Evolutionary conservation across 768 basidiomycete species (phyloP).

Genomic region (Leccinum pellstonianum): DNA sequence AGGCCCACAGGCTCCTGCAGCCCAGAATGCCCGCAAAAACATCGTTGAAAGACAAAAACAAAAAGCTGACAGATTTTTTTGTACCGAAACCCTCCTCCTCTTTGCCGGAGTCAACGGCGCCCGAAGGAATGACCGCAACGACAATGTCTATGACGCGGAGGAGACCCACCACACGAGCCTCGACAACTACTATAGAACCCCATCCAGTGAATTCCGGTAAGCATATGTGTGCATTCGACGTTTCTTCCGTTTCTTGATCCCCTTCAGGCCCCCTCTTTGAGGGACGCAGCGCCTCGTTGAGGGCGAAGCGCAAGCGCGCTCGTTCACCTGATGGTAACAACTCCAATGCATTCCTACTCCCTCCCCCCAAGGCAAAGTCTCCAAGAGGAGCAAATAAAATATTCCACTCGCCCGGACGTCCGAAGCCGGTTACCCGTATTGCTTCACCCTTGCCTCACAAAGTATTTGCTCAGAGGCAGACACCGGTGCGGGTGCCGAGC

Average conservation of each 20-base stretch:
- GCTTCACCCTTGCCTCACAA: slow-evolving; percentile 32
- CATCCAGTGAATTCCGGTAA: slow-evolving; percentile 19
- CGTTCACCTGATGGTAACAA: slow-evolving; percentile 23
- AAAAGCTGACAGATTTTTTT: slow-evolving; percentile 49
- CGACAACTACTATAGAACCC: not conserved
- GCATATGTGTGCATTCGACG: not conserved
- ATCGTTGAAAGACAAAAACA: slow-evolving; percentile 16
- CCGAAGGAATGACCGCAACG: not conserved
- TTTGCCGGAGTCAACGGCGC: slow-evolving; percentile 10
- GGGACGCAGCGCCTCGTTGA: slow-evolving; percentile 13
- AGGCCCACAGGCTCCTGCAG: not conserved
- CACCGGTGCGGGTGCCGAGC: slow-evolving; percentile 3
- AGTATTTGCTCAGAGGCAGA: slow-evolving; percentile 25
- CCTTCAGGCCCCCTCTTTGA: slow-evolving; percentile 14
- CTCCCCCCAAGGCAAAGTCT: slow-evolving; percentile 19
- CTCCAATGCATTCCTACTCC: not conserved
- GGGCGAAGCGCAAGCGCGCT: slow-evolving; percentile 25
- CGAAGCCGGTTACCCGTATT: slow-evolving; percentile 10
- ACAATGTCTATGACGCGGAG: slow-evolving; percentile 11
- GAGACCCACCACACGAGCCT: slow-evolving; percentile 9
- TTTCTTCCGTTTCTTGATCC: slow-evolving; percentile 1
- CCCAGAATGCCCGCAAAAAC: slow-evolving; percentile 23
- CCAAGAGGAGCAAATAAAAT: slow-evolving; percentile 24
- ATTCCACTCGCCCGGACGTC: slow-evolving; percentile 6
- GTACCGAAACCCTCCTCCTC: slow-evolving; percentile 29